Evolutionary conservation across 805 yeast genomes (phyloP).

Genomic region (Yarrowia yakushimensis): DNA sequence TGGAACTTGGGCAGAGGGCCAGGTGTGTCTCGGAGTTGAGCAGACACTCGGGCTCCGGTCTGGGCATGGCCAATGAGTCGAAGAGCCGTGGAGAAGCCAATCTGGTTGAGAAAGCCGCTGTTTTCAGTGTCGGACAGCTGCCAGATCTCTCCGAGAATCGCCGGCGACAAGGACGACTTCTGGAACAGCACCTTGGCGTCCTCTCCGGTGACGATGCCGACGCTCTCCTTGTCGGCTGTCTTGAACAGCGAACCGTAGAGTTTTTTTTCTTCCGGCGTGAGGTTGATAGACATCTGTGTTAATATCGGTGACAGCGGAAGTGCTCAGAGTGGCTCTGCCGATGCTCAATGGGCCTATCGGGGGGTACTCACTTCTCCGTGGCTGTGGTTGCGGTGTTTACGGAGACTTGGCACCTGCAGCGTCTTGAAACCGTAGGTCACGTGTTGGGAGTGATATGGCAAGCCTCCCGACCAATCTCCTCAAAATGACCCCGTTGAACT

Average conservation of each 20-base stretch:
- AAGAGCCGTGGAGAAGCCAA: conserved; percentile 80
- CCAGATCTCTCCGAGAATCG: conserved; percentile 87
- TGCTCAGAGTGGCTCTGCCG: neutral
- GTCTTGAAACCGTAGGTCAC: neutral
- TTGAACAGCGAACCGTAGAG: conserved; percentile 73
- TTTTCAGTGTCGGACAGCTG: conserved; percentile 86
- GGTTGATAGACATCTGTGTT: conserved; percentile 21
- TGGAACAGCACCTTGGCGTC: conserved; percentile 79
- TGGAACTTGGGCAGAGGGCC: conserved; percentile 66
- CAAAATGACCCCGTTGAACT: neutral
- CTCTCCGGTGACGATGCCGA: conserved; percentile 85
- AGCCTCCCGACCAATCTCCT: neutral
- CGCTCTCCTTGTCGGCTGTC: conserved; percentile 69
- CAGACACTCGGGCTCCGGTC: conserved; percentile 56
- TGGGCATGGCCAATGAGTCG: conserved; percentile 88
- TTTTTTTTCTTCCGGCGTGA: conserved; percentile 63
- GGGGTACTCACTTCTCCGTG: conserved; percentile 20
- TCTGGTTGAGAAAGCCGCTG: conserved; percentile 75
- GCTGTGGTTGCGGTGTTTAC: conserved; percentile 22
- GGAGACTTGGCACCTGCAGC: conserved; percentile 13
- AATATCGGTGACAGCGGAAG: neutral
- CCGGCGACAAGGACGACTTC: conserved; percentile 76
- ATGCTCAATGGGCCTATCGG: neutral
- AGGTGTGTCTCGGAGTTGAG: conserved; percentile 50
- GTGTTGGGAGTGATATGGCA: conserved; percentile 8